Base-by-base conservation (phyloP, 805 yeast species). In the Yarrowia alimentaria region DNA sequence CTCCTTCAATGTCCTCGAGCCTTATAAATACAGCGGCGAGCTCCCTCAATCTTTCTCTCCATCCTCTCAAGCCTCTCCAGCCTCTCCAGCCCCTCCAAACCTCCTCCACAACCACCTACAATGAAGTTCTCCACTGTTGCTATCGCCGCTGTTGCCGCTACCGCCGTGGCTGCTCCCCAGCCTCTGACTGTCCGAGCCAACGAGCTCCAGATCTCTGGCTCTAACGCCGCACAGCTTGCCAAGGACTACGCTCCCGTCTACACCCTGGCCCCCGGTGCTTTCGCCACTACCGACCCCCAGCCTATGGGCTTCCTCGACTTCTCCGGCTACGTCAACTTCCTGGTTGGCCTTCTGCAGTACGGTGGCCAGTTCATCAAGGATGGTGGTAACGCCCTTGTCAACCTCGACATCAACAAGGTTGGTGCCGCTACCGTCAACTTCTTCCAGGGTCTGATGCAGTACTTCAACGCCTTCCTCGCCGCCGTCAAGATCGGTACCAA, bases 381-480 rank as follows among this genome's bases (percentile, higher is more conserved):
- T 16, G 47, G 47, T 18, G 47, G 33, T 3, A 40, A 26, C 33
- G 32, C 47, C 4, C 47, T 40, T 12, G 19, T 40, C 24, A 26
- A 28, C 32, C 47, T 40, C 13, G 33, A 40, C 47, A 40, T 40
- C 47, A 40, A 40, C 47, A 28, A 26, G 24, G 24, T 40, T 16
- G 47, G 47, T 3, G 19, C 18, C 1, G 47, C 47, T 25, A 19
- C 25, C 18, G 47, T 40, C 47, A 40, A 40, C 47, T 40, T 40
- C 33, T 40, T 40, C 25, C 24, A 40, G 33, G 47, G 47, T 14
- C 47, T 40, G 20, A 18, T 28, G 33, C 19, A 26, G 24, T 40
- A 40, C 47, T 40, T 40, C 47, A 40, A 40, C 47, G 47, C 47
- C 33, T 40, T 40, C 33, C 47, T 40, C 9, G 47, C 22, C 11